Base-by-base conservation (phyloP, 768 basidiomycete genomes). In the Cubamyces lactineus region DNA sequence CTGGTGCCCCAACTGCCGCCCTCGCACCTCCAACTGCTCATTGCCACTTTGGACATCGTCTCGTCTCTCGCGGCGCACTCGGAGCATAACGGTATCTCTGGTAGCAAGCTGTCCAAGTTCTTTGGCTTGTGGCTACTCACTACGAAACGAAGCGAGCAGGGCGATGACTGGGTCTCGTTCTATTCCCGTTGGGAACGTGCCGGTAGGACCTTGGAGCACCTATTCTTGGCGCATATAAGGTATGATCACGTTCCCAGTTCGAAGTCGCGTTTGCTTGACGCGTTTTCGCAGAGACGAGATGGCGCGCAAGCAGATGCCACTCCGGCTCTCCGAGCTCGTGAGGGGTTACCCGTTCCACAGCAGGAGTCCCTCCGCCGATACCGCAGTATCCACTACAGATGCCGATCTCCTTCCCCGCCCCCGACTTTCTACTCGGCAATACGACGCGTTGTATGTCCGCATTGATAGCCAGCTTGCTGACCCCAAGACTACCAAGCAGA, bases 201-300 rank as follows among this genome's bases (percentile, higher is more conserved):
- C 9, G 92, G 89, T 30, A 78, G 89, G 21, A 82, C 88, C 43
- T 69, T 92, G 52, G 92, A 92, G 66, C 91, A 93, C 74, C 60
- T 93, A 8, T 91, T 92, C 74, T 77, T 93, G 57, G 80, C 87
- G 17, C 80, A 83, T 58, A 84, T 92, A 58, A 82, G 92, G 91
- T 90, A 58, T 57, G 79, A 34, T 66, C 17, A 51, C 8, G 24
- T 50, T 55, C 19, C 30, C 19, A 3, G 1, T 26, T 21, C 24
- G 43, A n/a, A 30, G n/a, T 15, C n/a, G n/a, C 19, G 41, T 46
- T 15, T 23, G 17, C 19, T 43, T 56, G n/a, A 49, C 53, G 3
- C n/a, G 40, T 11, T 3, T 19, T 4, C 38, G 21, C 63, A 91
- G 89, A 63, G 84, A 89, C 60, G 86, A 90, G 65, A 80, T 83